Evolutionary conservation across 2,329 filamentous ascomycete genomes (phyloP), one percentile per base, ranked within the genome.

Genomic region (Paraconiothyrium brasiliense): DNA sequence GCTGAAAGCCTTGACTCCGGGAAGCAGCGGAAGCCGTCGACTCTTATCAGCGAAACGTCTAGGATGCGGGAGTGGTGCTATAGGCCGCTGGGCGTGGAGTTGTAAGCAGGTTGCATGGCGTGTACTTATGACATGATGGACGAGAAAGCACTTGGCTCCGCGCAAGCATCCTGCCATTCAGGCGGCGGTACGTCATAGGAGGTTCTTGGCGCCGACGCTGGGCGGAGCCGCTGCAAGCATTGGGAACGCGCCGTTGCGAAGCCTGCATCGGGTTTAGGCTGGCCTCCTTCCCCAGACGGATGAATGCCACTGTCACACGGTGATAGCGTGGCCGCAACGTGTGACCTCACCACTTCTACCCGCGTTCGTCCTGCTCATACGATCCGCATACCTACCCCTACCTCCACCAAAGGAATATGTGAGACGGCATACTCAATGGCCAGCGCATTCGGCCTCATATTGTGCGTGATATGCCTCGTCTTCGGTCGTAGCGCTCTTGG

Each of bases 351-450:
- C 61, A 43, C 20, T 30, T 14, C 16, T 30, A 2, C 24, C 11
- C 47, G 8, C 10, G 2, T 34, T 41, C 49, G 8, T 30, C 48
- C 47, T n/a, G 43, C 39, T 51, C 60, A 48, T 58, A 13, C 34
- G 9, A 9, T 48, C 51, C 32, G 35, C 46, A 37, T 22, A 61
- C 52, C 34, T 59, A 37, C 32, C 47, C 34, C 58, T 59, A 47
- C 57, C 41, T 32, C 41, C 5, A 11, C 41, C 54, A 1, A 16
- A 47, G 54, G 71, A 73, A 66, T 67, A 78, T 79, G 76, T 77
- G 66, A 74, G 57, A 71, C 64, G 57, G 41, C 43, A 16, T 50
- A 32, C 35, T 24, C 47, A 22, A 68, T 67, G 66, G 67, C 62
- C 64, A 63, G 46, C 57, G 52, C 59, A 57, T 60, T 62, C 60